Evolutionary conservation across 148 eudicot species (phyloP), one percentile per base, ranked within the genome.

Genomic region (Chenopodium quinoa): DNA sequence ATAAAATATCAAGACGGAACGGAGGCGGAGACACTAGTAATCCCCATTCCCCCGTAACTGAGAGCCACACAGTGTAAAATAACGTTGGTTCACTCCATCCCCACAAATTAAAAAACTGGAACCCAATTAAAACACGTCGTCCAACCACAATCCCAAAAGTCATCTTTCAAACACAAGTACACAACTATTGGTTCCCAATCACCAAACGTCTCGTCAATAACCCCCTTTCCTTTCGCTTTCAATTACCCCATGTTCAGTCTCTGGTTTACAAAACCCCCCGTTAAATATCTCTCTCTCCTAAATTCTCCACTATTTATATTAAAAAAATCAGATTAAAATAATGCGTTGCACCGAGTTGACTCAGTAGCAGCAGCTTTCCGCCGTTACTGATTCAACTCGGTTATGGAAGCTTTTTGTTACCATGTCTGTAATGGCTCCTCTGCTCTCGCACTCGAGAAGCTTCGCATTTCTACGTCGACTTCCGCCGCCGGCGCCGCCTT

Each of bases 391-490:
- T 56, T 56, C 62, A 14, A 56, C 62, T 56, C 62, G 62, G 20
- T 16, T 29, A 85, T 85, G 87, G 87, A 81, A 47, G 82, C 73
- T 14, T 63, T 81, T 14, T 50, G 79, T 27, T 81, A 77, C 76
- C 78, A 85, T 69, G 79, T 68, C 4, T 81, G 81, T 7, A 29
- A 71, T 0, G 25, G 79, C 9, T 73, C 70, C 47, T 67, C 79
- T 1, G 73, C 79, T 9, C 63, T 77, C 63, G 44, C 78, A 16
- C 58, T 78, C 16, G 70, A 81, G 65, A 81, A 67, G 9, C 13
- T 44, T 7, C 79, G 78, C 17, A 34, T 25, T 10, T 65, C 52
- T 13, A 72, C 48, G 13, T 63, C 44, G 44, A 40, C 44, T 40
- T 40, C 44, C 8, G 6, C 44, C 44, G 1, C 65, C 14, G 37